Base-by-base conservation (phyloP, 331 rosid genomes). In the Malus hybrid region DNA sequence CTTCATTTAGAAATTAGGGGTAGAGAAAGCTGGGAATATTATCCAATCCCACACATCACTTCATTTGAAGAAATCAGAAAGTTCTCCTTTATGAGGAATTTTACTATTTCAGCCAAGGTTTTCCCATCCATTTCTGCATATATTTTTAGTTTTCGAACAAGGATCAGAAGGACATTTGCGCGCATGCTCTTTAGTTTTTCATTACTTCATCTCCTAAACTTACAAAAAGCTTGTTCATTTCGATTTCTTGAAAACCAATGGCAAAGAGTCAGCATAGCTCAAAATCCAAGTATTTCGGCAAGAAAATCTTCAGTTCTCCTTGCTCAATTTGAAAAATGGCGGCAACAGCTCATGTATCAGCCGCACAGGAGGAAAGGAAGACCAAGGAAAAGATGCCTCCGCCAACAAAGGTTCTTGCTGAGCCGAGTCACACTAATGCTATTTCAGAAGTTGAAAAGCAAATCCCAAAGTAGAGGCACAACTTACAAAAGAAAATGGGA, bases 211-310 rank as follows among this genome's bases (percentile, higher is more conserved):
- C 33, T 55, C 11, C 19, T 1, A 19, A 31, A 36, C 7, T 48
- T 50, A 50, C 9, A 6, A 60, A 48, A 19, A 59, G 27, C 11
- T 68, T 76, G 29, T 64, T 78, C 57, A 29, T 31, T 5, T 22
- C 66, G 1, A 20, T 32, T 61, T 19, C 71, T 32, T 68, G 12
- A 50, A 31, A 68, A 72, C 7, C 83, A 67, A 42, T n/a, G 69
- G 56, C 42, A 27, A 69, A 69, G 46, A 65, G 65, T 13, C 55
- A 75, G 62, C 36, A 75, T 9, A 50, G 74, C 69, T 54, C 72
- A 29, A 54, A 67, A 76, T 74, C 67, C 67, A 54, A 39, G 63
- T 79, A 66, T 50, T 50, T 66, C 63, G 66, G 75, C 32, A 73
- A 46, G 65, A 73, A 74, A 65, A 56, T 79, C 57, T 67, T 67